Percentiles rank a stretch among this genome's conserved stretches.
Conservation (phyloP, 176 grass and related monocot genomes). For the Oryza officinalis region DNA sequence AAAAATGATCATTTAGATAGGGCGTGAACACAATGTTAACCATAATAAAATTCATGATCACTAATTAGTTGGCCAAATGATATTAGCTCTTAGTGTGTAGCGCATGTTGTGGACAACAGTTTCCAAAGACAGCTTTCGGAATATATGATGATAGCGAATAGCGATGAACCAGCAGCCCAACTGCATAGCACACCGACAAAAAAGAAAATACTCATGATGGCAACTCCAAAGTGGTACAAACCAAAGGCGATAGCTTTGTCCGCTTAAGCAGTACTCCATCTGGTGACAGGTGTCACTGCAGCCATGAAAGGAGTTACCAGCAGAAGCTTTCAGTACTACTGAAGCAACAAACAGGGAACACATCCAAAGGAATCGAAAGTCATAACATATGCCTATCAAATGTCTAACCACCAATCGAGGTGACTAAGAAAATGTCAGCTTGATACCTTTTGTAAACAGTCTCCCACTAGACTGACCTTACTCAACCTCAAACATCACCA, state of each 20-base stretch:
- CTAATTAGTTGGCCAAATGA: not conserved
- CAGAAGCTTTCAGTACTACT: not conserved
- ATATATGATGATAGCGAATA: not conserved
- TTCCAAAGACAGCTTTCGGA: not conserved
- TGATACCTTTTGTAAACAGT: not conserved
- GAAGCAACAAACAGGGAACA: not conserved
- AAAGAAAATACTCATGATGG: not conserved
- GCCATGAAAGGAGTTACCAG: not conserved
- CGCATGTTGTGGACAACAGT: not conserved
- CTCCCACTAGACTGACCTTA: not conserved
- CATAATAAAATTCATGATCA: conserved; percentile 1
- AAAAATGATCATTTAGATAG: not conserved
- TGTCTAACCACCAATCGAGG: conserved; percentile 1
- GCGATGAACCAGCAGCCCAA: not conserved
- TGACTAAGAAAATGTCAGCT: not conserved
- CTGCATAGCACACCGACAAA: not conserved
- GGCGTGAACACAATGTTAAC: not conserved
- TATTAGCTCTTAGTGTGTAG: not conserved
- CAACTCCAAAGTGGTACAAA: not conserved
- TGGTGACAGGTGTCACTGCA: not conserved
- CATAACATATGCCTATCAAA: not conserved
- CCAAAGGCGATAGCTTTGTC: not conserved
- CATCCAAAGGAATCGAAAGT: not conserved
- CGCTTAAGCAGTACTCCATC: conserved; percentile 26
- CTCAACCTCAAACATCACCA: not conserved